Percentiles rank a stretch among this genome's conserved stretches.
Evolutionary conservation across 441 rosid genomes (phyloP).

Genomic region (Eutrema salsugineum): DNA sequence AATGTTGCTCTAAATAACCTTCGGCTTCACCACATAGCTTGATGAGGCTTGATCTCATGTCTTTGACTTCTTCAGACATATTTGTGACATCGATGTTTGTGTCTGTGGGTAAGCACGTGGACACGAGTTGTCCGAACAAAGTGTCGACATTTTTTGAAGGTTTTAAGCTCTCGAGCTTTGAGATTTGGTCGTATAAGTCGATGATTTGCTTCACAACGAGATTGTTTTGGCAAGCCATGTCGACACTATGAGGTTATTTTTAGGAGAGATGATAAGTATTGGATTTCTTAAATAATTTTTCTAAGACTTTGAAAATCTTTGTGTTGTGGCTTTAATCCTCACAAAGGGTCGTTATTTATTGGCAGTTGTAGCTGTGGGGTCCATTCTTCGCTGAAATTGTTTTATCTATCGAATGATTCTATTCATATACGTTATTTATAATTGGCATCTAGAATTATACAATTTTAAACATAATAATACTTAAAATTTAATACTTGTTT

Average conservation of each 20-base stretch:
- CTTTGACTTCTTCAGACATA: constrained; percentile 48
- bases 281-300: constrained; percentile 2
- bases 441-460: background rate
- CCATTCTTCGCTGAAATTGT: background rate
- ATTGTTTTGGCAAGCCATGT: constrained; percentile 50
- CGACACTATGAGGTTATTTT: constrained; percentile 33
- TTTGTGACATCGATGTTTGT: constrained; percentile 38
- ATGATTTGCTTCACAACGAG: constrained; percentile 33
- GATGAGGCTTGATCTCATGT: constrained; percentile 69
- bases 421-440: constrained; percentile 16
- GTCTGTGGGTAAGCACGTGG: constrained; percentile 38
- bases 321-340: constrained; percentile 31
- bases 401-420: constrained; percentile 21
- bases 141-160: constrained; percentile 44
- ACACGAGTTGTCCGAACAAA: constrained; percentile 44
- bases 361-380: constrained; percentile 13
- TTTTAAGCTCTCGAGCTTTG: constrained; percentile 36
- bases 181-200: constrained; percentile 43
- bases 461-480: background rate
- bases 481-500: background rate
- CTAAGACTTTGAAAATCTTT: constrained; percentile 2
- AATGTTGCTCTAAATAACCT: constrained; percentile 66
- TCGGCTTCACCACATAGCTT: constrained; percentile 80
- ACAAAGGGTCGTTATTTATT: constrained; percentile 31
- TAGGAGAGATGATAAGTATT: constrained; percentile 12